phyloP scores from a whole-genome alignment of 2,329 filamentous ascomycete species.

The Calonectria henricotiae region DNA sequence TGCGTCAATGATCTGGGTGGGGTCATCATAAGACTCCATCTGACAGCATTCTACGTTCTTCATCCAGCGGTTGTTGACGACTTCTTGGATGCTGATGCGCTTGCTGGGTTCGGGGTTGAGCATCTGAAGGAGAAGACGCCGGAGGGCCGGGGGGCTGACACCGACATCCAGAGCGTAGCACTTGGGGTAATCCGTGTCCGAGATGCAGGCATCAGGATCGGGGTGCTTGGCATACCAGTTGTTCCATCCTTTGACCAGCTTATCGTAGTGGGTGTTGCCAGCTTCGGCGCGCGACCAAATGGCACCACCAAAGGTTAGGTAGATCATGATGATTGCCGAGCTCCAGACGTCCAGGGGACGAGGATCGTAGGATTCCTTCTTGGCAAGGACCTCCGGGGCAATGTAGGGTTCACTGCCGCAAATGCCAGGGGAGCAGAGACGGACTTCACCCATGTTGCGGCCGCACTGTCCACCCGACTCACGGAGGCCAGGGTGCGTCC shows the following conservation, averaged over 20 bases:
- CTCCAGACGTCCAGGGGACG: conserved; percentile 90
- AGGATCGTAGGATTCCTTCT: conserved; percentile 78
- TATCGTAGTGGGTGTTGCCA: conserved; percentile 74
- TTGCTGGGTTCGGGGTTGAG: conserved; percentile 83
- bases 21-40: conserved; percentile 79
- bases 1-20: conserved; percentile 74
- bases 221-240: conserved; percentile 75
- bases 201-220: conserved; percentile 58
- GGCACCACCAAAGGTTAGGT: conserved; percentile 80
- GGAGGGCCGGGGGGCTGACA: conserved; percentile 78
- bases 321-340: conserved; percentile 86
- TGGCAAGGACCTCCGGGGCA: conserved; percentile 85
- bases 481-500: conserved; percentile 84
- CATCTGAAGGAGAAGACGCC: conserved; percentile 84
- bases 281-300: conserved; percentile 81
- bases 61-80: conserved; percentile 81
- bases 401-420: conserved; percentile 91
- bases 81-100: conserved; percentile 79
- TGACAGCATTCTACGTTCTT: conserved; percentile 86
- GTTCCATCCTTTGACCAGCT: conserved; percentile 78
- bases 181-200: conserved; percentile 77
- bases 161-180: conserved; percentile 76
- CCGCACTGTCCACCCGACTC: conserved; percentile 83
- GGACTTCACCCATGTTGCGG: conserved; percentile 79
- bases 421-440: conserved; percentile 83